A percentile compares a stretch with the other conserved stretches of the same genome.
Conservation (phyloP, 164 flowering plant genomes). For the Protea cynaroides region DNA sequence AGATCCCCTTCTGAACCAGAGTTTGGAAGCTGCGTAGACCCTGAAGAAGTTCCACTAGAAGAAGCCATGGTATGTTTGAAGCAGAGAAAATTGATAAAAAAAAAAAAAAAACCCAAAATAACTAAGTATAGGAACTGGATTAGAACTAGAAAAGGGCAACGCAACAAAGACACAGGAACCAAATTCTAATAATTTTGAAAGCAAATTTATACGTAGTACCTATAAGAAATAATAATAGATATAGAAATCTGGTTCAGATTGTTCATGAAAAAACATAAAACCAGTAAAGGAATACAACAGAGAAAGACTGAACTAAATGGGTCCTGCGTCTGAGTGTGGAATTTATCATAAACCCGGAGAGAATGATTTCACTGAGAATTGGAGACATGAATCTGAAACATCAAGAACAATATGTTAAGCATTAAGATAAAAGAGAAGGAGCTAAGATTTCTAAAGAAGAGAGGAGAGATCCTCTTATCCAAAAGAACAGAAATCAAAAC, state of each 20-base stretch:
- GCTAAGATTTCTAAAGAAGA: neutral
- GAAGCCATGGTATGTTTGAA: conserved; percentile 37
- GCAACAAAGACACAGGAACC: conserved; percentile 22
- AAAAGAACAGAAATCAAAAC: neutral
- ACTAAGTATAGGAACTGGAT: neutral
- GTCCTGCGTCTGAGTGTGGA: conserved; percentile 45
- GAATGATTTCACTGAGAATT: conserved; percentile 70
- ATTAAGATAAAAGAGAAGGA: conserved; percentile 11
- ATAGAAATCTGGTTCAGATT: conserved; percentile 24
- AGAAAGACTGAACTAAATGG: conserved; percentile 85
- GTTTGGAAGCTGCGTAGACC: conserved; percentile 29
- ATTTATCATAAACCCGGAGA: conserved; percentile 57
- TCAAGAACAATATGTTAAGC: conserved; percentile 27
- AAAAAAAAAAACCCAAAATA: neutral
- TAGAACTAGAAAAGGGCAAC: neutral
- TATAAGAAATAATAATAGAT: conserved; percentile 6
- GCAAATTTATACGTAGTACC: neutral
- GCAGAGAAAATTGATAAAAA: too few relatives aligned
- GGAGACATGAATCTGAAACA: conserved; percentile 65
- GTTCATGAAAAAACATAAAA: conserved; percentile 77
- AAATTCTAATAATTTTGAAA: conserved; percentile 1
- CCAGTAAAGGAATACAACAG: conserved; percentile 93
- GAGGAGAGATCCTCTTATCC: neutral
- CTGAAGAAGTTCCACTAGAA: conserved; percentile 54
- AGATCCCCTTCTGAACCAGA: conserved; percentile 55